phyloP scores from a whole-genome alignment of 2,329 filamentous ascomycete species.

The Trichoderma atroviride region DNA sequence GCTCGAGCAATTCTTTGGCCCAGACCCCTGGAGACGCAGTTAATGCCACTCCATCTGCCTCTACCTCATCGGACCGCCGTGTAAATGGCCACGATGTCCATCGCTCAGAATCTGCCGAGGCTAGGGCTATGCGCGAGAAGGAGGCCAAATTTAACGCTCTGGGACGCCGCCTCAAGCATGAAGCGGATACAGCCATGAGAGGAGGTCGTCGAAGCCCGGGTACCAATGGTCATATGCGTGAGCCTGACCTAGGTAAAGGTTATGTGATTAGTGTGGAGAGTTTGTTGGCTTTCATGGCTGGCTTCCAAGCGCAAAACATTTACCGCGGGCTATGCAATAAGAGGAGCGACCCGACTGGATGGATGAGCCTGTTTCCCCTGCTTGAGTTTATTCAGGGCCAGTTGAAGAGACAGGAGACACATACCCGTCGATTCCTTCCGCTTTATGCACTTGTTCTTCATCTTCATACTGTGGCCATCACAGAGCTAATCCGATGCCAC shows the following conservation, averaged over 20 bases:
- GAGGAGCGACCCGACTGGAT: slow-evolving; percentile 45
- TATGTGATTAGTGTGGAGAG: slow-evolving; percentile 52
- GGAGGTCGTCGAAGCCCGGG: slow-evolving; percentile 32
- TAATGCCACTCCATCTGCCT: slow-evolving; percentile 38
- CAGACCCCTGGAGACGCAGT: slow-evolving; percentile 54
- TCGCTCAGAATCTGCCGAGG: slow-evolving; percentile 32
- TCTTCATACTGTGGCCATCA: slow-evolving; percentile 49
- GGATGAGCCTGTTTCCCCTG: slow-evolving; percentile 51
- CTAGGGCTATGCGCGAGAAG: slow-evolving; percentile 39
- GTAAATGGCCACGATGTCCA: slow-evolving; percentile 40
- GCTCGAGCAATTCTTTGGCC: slow-evolving; percentile 56
- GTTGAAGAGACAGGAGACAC: slow-evolving; percentile 41
- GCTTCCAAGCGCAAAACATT: slow-evolving; percentile 54
- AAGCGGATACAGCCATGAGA: slow-evolving; percentile 51
- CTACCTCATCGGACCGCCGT: slow-evolving; percentile 35
- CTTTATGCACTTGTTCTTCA: slow-evolving; percentile 48
- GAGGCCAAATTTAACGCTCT: slow-evolving; percentile 44
- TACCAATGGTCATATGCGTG: slow-evolving; percentile 31
- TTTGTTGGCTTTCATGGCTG: slow-evolving; percentile 56
- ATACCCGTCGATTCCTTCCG: slow-evolving; percentile 40
- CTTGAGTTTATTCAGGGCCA: slow-evolving; percentile 45
- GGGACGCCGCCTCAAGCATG: slow-evolving; percentile 57
- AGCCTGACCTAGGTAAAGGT: slow-evolving; percentile 45
- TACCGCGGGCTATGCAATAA: slow-evolving; percentile 49
- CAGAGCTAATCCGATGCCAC: slow-evolving; percentile 49